These are phyloP conservation scores for Neoscytalidium dimidiatum DNA, from an alignment of 2,329 filamentous ascomycete genomes.

Conservation along the genomic window DNA sequence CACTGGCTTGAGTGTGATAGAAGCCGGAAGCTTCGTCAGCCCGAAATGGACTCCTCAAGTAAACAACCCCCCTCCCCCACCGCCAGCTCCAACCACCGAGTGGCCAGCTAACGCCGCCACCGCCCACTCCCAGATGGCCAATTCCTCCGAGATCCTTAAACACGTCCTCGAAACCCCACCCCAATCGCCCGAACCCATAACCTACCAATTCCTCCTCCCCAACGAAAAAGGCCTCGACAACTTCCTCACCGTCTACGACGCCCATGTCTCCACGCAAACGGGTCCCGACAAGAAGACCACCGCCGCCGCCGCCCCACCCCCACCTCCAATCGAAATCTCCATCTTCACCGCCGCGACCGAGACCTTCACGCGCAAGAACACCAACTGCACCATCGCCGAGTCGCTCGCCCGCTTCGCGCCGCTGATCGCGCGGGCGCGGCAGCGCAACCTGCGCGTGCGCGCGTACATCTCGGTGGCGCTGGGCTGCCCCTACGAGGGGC, in stretches of 20 bases:
- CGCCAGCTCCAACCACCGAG: conserved; percentile 15
- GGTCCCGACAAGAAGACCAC: too few species aligned
- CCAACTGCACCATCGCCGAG: conserved; percentile 76
- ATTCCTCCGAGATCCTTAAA: conserved; percentile 72
- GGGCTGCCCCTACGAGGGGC: conserved; percentile 75
- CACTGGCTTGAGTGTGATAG: conserved; percentile 72
- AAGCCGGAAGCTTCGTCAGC: conserved; percentile 79
- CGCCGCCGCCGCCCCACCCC: conserved; percentile 31
- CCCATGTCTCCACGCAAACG: conserved; percentile 47
- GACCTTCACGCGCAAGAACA: conserved; percentile 76
- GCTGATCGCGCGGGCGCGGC: conserved; percentile 69
- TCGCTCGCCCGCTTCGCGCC: conserved; percentile 70
- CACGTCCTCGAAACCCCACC: conserved; percentile 64
- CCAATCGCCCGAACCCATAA: conserved; percentile 57
- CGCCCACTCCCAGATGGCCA: conserved; percentile 65
- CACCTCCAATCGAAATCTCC: conserved; percentile 66
- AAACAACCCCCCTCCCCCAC: background rate
- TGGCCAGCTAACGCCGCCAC: conserved; percentile 26
- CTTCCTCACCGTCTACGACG: conserved; percentile 56
- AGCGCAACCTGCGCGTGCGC: conserved; percentile 66
- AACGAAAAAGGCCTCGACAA: conserved; percentile 72
- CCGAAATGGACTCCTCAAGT: conserved; percentile 80
- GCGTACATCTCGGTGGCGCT: conserved; percentile 75
- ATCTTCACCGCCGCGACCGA: conserved; percentile 84
- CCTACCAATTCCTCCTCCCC: conserved; percentile 79